Evolutionary conservation across 2,329 filamentous ascomycete species (phyloP).

Genomic region (Beauveria varroae): DNA sequence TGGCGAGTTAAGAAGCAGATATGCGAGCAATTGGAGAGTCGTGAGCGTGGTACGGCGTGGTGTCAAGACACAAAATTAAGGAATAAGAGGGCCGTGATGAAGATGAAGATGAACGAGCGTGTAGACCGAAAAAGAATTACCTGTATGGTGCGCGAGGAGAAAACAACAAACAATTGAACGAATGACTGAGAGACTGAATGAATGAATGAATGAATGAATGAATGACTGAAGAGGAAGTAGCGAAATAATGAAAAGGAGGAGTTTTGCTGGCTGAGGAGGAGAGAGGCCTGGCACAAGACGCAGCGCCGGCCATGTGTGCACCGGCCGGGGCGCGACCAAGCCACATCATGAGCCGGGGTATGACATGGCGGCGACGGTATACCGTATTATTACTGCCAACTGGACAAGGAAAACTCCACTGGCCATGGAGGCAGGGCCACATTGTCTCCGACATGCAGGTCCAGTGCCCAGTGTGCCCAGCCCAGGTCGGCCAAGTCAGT

Average conservation of each 20-base stretch:
- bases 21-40: not conserved
- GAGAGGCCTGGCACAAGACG: not conserved
- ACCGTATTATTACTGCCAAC: too few relatives aligned
- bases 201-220: not conserved
- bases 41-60: not conserved
- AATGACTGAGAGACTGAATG: constrained; percentile 4
- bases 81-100: constrained; percentile 14
- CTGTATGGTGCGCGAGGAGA: not conserved
- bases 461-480: not conserved
- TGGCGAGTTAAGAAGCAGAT: too few relatives aligned
- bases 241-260: not conserved
- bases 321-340: not conserved
- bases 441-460: constrained; percentile 7
- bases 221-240: constrained; percentile 13
- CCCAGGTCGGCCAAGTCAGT: not conserved
- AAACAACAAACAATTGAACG: constrained; percentile 5
- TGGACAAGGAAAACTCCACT: not conserved
- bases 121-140: not conserved
- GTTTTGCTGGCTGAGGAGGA: not conserved
- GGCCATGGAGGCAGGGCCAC: not conserved
- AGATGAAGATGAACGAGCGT: not conserved
- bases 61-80: not conserved
- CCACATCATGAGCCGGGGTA: not conserved
- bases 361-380: not conserved
- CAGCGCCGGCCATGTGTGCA: not conserved